Evolutionary conservation across 805 yeast genomes (phyloP).

Genomic region (Metschnikowia anglica): DNA sequence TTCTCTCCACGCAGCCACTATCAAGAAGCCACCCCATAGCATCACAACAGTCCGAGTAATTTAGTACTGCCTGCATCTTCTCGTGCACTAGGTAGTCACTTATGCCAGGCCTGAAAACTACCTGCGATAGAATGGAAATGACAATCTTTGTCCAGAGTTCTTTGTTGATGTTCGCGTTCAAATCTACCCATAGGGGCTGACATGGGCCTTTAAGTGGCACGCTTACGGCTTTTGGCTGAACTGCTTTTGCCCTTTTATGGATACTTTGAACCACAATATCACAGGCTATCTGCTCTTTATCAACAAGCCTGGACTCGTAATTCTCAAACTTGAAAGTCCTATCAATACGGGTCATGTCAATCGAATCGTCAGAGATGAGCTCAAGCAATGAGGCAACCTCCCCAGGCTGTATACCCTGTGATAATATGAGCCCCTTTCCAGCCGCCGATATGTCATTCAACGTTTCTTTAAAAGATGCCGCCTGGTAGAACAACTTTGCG

Average conservation of each 20-base stretch:
- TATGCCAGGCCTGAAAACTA: slow-evolving; percentile 41
- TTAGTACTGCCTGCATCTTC: slow-evolving; percentile 32
- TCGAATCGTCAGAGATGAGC: slow-evolving; percentile 39
- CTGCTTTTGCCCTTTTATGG: slow-evolving; percentile 5
- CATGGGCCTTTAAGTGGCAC: slow-evolving; percentile 64
- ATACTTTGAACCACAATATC: slow-evolving; percentile 50
- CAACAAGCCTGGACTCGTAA: slow-evolving; percentile 75
- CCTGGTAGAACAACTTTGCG: slow-evolving; percentile 41
- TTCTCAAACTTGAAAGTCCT: slow-evolving; percentile 53
- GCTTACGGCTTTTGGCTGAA: slow-evolving; percentile 27
- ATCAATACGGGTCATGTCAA: slow-evolving; percentile 42
- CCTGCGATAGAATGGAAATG: slow-evolving; percentile 40
- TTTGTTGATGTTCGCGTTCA: slow-evolving; percentile 57
- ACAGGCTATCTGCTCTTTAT: slow-evolving; percentile 62
- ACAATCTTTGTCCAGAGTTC: slow-evolving; percentile 60
- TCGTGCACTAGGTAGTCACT: slow-evolving; percentile 23
- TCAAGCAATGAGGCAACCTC: slow-evolving; percentile 64
- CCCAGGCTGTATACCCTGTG: slow-evolving; percentile 58
- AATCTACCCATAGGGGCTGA: slow-evolving; percentile 69
- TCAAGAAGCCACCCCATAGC: slow-evolving; percentile 42
- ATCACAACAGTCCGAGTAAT: slow-evolving; percentile 27
- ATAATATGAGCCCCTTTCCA: slow-evolving; percentile 53
- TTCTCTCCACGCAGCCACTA: slow-evolving; percentile 39
- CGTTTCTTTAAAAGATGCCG: slow-evolving; percentile 46
- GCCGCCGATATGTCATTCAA: slow-evolving; percentile 42